Percentiles rank a stretch among this genome's conserved stretches.
Evolutionary conservation across 2,329 filamentous ascomycete species (phyloP).

Genomic region (Ophiostoma populinum): DNA sequence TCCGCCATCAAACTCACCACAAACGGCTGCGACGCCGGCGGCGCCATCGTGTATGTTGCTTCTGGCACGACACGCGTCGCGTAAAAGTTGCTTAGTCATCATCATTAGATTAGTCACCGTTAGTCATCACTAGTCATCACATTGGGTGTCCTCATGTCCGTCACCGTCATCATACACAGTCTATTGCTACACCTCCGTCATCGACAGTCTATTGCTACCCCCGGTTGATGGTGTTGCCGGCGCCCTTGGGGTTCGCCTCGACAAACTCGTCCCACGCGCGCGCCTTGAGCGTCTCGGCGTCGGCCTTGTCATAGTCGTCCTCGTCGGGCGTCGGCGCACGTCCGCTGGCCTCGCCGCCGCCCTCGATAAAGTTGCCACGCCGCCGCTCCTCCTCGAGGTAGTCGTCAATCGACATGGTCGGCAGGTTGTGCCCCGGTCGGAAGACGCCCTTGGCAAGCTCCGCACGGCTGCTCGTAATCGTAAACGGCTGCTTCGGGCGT

Average conservation of each 20-base stretch:
- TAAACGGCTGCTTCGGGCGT: conserved; percentile 82
- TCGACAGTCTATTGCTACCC: too few relatives aligned
- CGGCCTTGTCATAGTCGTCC: conserved; percentile 74
- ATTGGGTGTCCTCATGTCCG: too few relatives aligned
- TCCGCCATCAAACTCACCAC: too few relatives aligned
- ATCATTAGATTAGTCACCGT: too few relatives aligned
- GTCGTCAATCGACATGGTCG: conserved; percentile 96
- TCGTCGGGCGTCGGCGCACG: conserved; percentile 61
- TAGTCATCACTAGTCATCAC: too few relatives aligned
- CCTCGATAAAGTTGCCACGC: conserved; percentile 78
- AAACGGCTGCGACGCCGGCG: conserved; percentile 3
- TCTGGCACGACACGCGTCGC: too few relatives aligned
- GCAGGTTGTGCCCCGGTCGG: conserved; percentile 75
- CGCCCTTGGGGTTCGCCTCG: conserved; percentile 73
- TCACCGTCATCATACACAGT: too few relatives aligned
- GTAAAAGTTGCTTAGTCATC: too few relatives aligned
- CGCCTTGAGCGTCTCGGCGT: conserved; percentile 84
- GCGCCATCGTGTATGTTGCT: too few relatives aligned
- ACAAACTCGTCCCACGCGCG: conserved; percentile 89
- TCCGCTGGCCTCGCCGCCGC: conserved; percentile 61
- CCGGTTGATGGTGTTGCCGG: conserved; percentile 70
- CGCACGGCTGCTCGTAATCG: conserved; percentile 59
- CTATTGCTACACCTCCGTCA: too few relatives aligned
- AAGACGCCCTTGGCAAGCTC: conserved; percentile 71
- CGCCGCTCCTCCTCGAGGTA: conserved; percentile 83